Conservation (phyloP, 768 basidiomycete species). For the Sarcodon aspratus region DNA sequence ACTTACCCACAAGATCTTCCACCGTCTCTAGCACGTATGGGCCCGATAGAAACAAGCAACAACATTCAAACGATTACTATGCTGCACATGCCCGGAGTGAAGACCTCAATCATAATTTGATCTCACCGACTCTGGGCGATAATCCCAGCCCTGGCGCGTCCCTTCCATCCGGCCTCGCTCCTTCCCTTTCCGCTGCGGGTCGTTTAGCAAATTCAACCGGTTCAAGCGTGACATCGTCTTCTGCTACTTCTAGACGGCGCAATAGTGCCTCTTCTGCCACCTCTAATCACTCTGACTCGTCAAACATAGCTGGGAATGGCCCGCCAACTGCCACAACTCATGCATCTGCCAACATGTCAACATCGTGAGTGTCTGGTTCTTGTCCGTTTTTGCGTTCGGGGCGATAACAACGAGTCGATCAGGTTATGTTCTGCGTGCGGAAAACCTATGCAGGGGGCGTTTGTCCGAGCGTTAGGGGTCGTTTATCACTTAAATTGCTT, state of each 20-base stretch:
- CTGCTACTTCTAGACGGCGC: slow-evolving; percentile 1
- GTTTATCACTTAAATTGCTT: slow-evolving; percentile 98
- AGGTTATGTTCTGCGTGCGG: slow-evolving; percentile 57
- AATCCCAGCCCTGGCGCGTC: slow-evolving; percentile 21
- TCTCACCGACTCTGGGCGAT: slow-evolving; percentile 11
- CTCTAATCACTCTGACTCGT: slow-evolving; percentile 44
- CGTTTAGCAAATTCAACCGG: slow-evolving; percentile 28
- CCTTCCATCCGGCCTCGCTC: slow-evolving; percentile 25
- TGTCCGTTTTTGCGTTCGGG: not conserved
- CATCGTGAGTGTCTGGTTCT: slow-evolving; percentile 37
- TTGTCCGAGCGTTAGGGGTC: slow-evolving; percentile 87
- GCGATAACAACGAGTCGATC: slow-evolving; percentile 8
- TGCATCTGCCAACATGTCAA: slow-evolving; percentile 41
- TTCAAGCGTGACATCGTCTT: not conserved
- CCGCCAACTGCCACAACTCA: slow-evolving; percentile 38
- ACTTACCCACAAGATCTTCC: slow-evolving; percentile 52
- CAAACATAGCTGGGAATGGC: slow-evolving; percentile 29
- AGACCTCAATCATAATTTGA: slow-evolving; percentile 49
- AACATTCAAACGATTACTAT: slow-evolving; percentile 16
- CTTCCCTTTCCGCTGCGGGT: not conserved
- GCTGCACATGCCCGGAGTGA: slow-evolving; percentile 51
- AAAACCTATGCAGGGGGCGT: slow-evolving; percentile 85
- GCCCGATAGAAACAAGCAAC: slow-evolving; percentile 34
- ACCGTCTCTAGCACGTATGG: slow-evolving; percentile 45
- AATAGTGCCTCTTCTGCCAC: slow-evolving; percentile 14